Base-by-base conservation (phyloP, 176 grass and related monocot species). In the Ensete ventricosum region DNA sequence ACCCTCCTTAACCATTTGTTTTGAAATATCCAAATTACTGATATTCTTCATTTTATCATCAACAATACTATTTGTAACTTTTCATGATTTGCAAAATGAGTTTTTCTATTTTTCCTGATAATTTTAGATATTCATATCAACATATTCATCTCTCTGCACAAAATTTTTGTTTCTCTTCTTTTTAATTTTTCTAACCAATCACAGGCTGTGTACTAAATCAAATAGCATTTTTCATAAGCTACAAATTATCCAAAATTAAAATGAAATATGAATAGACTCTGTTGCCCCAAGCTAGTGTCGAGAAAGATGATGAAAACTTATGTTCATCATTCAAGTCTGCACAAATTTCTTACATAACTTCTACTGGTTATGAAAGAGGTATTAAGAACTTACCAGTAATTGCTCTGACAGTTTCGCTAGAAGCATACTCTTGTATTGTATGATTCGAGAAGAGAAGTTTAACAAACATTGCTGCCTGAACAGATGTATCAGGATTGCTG, bases 401-500 rank as follows among this genome's bases (percentile, higher is more conserved):
- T 81, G 92, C 88, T 85, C 96, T 91, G 54, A 99, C 91, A 54
- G 96, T 99, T 83, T 99, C 96, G 77, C 96, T 99, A 64, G 96
- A 95, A 34, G 96, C 96, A 60, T 99, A 99, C 74, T 99, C 96
- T 82, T 99, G 96, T 72, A 99, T 99, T 12, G 96, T 99, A 76
- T 99, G 86, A 71, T 99, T 99, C 79, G 90, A 89, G 83, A 99
- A 99, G 53, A 99, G 82, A 80, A 99, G 88, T 79, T 99, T 99
- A 83, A 99, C 67, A 89, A 99, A 99, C 90, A 89, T 99, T 80
- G 96, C 96, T 73, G 96, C 96, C 73, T 99, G 96, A 84, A 99
- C 91, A 81, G 96, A 99, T 68, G 96, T 99, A 57, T 99, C 96
- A 29, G 96, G 88, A 88, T 99, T 99, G 88, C 96, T 91, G 25